Conservation (phyloP, 441 rosid species). For the Populus tomentosa region DNA sequence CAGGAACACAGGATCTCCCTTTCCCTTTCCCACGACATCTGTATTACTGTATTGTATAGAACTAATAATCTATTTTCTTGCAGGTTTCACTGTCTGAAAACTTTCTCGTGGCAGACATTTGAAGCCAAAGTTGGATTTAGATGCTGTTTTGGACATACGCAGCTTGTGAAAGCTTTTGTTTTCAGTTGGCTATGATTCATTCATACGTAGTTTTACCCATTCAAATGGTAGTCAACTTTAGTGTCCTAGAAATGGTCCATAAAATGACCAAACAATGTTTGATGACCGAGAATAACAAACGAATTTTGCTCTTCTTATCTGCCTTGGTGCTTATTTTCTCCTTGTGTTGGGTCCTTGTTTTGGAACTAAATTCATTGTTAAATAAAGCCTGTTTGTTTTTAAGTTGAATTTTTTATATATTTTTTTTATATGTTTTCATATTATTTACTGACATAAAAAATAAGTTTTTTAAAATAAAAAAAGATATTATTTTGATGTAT, state of each 20-base stretch:
- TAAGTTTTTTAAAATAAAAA: too few species aligned
- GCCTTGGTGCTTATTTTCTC: not conserved
- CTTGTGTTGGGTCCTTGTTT: not conserved
- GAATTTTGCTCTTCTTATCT: not conserved
- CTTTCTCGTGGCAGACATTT: constrained; percentile 61
- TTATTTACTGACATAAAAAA: too few species aligned
- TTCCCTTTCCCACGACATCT: not conserved
- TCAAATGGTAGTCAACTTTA: not conserved
- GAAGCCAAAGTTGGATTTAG: not conserved
- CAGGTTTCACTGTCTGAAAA: constrained; percentile 71
- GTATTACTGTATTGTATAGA: not conserved
- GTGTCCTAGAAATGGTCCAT: not conserved
- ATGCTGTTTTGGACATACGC: not conserved
- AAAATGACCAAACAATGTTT: not conserved
- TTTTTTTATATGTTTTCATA: too few species aligned
- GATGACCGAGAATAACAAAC: not conserved
- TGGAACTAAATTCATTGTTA: not conserved
- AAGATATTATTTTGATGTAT: too few species aligned
- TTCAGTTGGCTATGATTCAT: not conserved
- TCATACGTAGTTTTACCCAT: not conserved
- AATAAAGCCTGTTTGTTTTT: not conserved
- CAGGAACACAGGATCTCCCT: not conserved
- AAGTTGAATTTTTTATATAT: too few species aligned
- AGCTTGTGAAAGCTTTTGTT: not conserved
- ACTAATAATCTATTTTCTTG: constrained; percentile 5